Conservation (phyloP, 2,329 filamentous ascomycete genomes). For the Elsinoe fawcettii region DNA sequence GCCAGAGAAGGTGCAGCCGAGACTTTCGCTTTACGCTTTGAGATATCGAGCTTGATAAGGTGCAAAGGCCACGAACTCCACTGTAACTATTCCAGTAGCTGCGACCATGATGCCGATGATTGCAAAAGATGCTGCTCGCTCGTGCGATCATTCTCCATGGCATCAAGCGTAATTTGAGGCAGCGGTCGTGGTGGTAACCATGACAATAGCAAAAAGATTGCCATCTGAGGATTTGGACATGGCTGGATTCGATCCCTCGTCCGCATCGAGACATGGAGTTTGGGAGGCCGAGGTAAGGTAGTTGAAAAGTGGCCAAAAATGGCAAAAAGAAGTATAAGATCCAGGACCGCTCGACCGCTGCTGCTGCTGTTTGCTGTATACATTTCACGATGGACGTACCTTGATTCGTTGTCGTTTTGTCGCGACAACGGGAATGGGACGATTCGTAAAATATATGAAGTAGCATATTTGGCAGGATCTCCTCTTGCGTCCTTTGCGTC, state of each 20-base stretch:
- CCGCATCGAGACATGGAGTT: background rate
- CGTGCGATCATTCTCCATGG: background rate
- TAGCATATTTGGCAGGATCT: too few species aligned
- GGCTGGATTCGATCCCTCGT: slow-evolving; percentile 1
- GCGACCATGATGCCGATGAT: background rate
- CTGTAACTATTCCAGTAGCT: background rate
- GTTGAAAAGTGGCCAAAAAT: background rate
- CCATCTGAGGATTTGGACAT: background rate
- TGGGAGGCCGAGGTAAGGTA: background rate
- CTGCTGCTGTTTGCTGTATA: slow-evolving; percentile 1
- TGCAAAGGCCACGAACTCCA: background rate
- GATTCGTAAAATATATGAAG: background rate
- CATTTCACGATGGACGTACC: background rate
- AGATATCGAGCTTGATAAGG: background rate
- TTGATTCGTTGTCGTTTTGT: background rate
- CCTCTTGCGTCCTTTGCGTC: too few species aligned
- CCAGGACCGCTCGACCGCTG: background rate
- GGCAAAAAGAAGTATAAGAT: slow-evolving; percentile 10
- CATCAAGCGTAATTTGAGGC: background rate
- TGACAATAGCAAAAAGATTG: background rate
- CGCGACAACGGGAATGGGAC: background rate
- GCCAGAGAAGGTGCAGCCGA: too few species aligned
- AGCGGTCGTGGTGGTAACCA: background rate
- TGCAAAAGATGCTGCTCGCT: background rate
- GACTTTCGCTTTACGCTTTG: background rate